Percentiles rank a stretch among this genome's conserved stretches.
phyloP scores from a whole-genome alignment of 257 asterid genomes.

The Parsonsia alboflavescens region DNA sequence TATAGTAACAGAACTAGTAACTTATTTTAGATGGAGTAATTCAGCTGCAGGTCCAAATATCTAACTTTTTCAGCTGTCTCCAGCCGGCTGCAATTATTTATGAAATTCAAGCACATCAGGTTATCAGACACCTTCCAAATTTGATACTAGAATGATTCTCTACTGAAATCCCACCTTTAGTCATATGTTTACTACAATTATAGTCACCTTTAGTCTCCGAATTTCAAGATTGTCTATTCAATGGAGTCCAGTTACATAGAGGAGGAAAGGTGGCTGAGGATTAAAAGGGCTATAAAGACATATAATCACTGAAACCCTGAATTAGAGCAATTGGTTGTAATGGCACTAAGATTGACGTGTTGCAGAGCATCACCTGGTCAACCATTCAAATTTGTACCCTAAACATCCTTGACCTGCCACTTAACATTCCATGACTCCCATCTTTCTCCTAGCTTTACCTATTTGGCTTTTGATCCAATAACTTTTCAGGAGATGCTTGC shows the following conservation, averaged over 20 bases:
- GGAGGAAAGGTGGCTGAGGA: background rate
- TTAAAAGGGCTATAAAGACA: background rate
- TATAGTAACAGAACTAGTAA: background rate
- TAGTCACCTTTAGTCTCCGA: too few relatives aligned
- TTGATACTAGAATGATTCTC: background rate
- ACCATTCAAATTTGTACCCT: background rate
- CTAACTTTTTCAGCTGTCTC: background rate
- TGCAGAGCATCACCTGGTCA: background rate
- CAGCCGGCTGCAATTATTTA: background rate
- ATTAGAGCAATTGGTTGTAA: background rate
- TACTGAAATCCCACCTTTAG: background rate
- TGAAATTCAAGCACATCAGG: background rate
- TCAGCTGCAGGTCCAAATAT: background rate
- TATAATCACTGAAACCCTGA: background rate
- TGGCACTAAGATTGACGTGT: background rate
- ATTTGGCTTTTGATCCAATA: background rate
- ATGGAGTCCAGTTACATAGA: background rate
- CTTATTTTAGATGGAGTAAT: background rate
- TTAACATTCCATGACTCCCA: background rate
- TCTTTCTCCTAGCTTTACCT: background rate
- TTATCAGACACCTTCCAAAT: background rate
- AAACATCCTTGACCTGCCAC: background rate
- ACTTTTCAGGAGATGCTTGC: background rate
- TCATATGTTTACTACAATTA: too few relatives aligned
- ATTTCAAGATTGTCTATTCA: background rate